Percentiles rank a stretch among this genome's conserved stretches.
phyloP scores from a whole-genome alignment of 2,329 filamentous ascomycete genomes.

The Penicillium sclerotigenum region DNA sequence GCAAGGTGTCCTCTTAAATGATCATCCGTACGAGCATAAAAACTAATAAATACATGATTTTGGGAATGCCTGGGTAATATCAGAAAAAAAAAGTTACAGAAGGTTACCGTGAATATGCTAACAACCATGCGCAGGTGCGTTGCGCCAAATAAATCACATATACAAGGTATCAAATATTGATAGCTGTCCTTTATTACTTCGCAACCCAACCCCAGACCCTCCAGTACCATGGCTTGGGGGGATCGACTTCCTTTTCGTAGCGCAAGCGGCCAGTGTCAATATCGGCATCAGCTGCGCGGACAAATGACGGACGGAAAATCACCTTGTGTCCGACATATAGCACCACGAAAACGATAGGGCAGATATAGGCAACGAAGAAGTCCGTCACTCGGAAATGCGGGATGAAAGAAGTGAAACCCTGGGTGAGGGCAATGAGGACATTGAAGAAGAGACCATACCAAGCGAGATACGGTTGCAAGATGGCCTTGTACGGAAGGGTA shows the following conservation, averaged over 20 bases:
- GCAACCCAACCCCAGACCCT: conserved; percentile 26
- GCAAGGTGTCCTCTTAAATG: not conserved
- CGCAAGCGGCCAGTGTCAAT: conserved; percentile 41
- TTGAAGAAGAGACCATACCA: conserved; percentile 66
- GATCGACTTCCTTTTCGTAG: conserved; percentile 31
- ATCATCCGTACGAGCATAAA: not conserved
- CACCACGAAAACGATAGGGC: conserved; percentile 60
- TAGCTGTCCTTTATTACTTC: conserved; percentile 4
- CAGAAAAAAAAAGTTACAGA: not conserved
- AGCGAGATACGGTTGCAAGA: conserved; percentile 61
- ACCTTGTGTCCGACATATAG: conserved; percentile 61
- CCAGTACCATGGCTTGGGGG: conserved; percentile 28
- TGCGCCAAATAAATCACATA: not conserved
- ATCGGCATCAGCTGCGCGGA: conserved; percentile 42
- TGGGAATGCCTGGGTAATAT: not conserved
- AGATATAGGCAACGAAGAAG: conserved; percentile 65
- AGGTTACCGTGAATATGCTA: not conserved
- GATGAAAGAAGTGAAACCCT: conserved; percentile 67
- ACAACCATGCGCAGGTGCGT: not conserved
- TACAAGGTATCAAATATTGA: not conserved
- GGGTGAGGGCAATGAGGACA: conserved; percentile 61
- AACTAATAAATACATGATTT: not conserved
- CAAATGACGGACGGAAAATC: conserved; percentile 33
- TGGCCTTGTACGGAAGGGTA: conserved; percentile 58
- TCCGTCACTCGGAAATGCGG: conserved; percentile 53